A percentile compares a stretch with the other conserved stretches of the same genome.
Conservation (phyloP, 352 stramenopile genomes). For the Phytophthora pisi region DNA sequence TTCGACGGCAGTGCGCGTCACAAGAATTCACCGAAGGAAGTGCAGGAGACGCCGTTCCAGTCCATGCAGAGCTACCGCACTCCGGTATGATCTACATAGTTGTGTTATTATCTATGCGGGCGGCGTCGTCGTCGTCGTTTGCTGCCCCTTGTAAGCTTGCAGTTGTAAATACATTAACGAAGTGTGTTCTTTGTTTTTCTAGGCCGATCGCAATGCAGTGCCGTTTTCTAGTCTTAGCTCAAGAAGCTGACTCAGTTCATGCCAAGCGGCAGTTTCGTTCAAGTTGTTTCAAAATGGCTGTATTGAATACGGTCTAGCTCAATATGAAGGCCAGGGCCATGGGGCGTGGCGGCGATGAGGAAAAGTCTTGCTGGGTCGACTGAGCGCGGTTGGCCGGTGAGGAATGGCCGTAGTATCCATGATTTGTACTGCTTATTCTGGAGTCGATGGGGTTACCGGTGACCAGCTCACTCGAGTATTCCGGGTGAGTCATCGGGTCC, state of each 20-base stretch:
- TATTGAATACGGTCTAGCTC: slow-evolving; percentile 25
- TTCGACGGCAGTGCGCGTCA: slow-evolving; percentile 45
- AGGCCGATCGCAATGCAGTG: slow-evolving; percentile 9
- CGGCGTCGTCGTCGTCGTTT: background rate
- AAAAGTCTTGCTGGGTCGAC: slow-evolving; percentile 3
- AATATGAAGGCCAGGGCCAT: slow-evolving; percentile 45
- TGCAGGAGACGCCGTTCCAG: slow-evolving; percentile 39
- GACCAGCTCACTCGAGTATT: background rate
- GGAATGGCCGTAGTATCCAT: background rate
- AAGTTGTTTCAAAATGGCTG: slow-evolving; percentile 21
- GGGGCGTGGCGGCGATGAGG: slow-evolving; percentile 10
- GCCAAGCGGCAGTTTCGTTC: background rate
- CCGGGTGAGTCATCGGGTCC: slow-evolving; percentile 9
- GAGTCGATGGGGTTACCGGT: slow-evolving; percentile 8
- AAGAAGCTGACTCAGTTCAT: background rate
- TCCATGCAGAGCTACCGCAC: slow-evolving; percentile 28
- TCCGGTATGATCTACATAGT: slow-evolving; percentile 17
- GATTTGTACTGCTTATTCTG: slow-evolving; percentile 4
- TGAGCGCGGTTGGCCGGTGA: background rate
- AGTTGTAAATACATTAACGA: slow-evolving; percentile 35
- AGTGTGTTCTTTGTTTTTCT: slow-evolving; percentile 12
- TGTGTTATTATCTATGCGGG: slow-evolving; percentile 36
- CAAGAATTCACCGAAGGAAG: slow-evolving; percentile 41
- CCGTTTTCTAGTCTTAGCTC: slow-evolving; percentile 8
- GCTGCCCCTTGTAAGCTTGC: slow-evolving; percentile 24